Base-by-base conservation (phyloP, 306 rosid species). In the Comarum palustre region DNA sequence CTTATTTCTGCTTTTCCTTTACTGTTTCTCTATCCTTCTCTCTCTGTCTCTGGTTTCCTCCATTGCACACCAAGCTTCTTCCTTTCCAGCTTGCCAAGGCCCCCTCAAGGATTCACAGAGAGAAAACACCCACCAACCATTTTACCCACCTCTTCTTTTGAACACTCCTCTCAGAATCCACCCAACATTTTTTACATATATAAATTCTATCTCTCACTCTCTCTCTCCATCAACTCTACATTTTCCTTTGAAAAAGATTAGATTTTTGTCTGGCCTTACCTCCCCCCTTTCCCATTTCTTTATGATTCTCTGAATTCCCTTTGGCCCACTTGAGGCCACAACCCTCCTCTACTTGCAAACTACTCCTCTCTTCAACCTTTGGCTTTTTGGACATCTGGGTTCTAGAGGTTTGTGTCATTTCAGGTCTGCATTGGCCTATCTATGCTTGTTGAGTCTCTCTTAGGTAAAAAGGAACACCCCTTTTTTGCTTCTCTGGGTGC, bases 21-120 rank as follows among this genome's bases (percentile, higher is more conserved):
- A 86, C 93, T 82, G 80, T 85, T 66, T 86, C 86, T 73, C 75
- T 69, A 73, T 78, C 80, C 76, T 80, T 78, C 65, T 48, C 75
- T 78, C 79, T 74, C 77, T 78, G 61, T 65, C 77, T 72, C 68
- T 81, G 84, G 72, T 79, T 73, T 88, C 92, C 95, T 86, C 92
- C 93, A 84, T 86, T 88, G 74, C 96, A 84, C 83, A 81, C 87
- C 93, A 87, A 84, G 86, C 85, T 83, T 80, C 83, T 78, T 78
- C 78, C 87, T 87, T 88, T 90, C 79, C 90, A 87, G 90, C 89
- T 88, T 72, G 87, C 78, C 76, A 67, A 79, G 87, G 84, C 63
- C 86, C 88, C 81, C 47, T 78, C 71, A 80, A 79, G 67, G 29
- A 38, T 79, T 73, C 72, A 54, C 81, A 69, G 58, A 62, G 54